Percentiles rank a stretch among this genome's conserved stretches.
Conservation (phyloP, 2,329 filamentous ascomycete genomes). For the Lachnellula suecica region DNA sequence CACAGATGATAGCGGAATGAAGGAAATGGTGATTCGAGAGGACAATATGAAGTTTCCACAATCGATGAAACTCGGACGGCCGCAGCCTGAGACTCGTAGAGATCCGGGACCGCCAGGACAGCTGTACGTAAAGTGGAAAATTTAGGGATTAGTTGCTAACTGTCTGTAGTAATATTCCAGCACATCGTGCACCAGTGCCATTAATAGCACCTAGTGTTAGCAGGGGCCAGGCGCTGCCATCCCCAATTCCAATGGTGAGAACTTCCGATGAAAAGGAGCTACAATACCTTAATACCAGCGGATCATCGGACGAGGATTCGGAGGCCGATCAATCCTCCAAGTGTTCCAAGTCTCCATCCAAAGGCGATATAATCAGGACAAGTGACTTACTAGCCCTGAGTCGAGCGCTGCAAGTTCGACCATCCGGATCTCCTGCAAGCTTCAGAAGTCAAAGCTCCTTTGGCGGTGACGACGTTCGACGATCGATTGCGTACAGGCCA, state of each 20-base stretch:
- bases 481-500: slow-evolving; percentile 18
- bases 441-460: slow-evolving; percentile 21
- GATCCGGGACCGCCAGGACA: not conserved
- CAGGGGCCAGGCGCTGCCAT: slow-evolving; percentile 3
- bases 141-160: not conserved
- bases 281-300: slow-evolving; percentile 19
- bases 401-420: slow-evolving; percentile 17
- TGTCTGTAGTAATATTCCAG: slow-evolving; percentile 1
- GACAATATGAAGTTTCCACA: slow-evolving; percentile 33
- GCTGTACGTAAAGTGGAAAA: not conserved
- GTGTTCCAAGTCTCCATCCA: slow-evolving; percentile 9
- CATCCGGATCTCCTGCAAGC: slow-evolving; percentile 18
- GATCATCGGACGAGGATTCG: slow-evolving; percentile 21
- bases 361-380: slow-evolving; percentile 24
- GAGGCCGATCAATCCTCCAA: slow-evolving; percentile 11
- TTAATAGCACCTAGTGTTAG: not conserved
- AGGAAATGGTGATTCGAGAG: slow-evolving; percentile 28
- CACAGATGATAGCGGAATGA: slow-evolving; percentile 19
- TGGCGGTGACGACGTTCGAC: slow-evolving; percentile 15
- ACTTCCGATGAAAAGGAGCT: slow-evolving; percentile 16
- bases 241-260: slow-evolving; percentile 15
- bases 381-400: slow-evolving; percentile 21
- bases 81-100: slow-evolving; percentile 20
- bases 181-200: not conserved
- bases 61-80: slow-evolving; percentile 29